Evolutionary conservation across 179 eudicot genomes (phyloP).

Genomic region (Beta corolliflora): DNA sequence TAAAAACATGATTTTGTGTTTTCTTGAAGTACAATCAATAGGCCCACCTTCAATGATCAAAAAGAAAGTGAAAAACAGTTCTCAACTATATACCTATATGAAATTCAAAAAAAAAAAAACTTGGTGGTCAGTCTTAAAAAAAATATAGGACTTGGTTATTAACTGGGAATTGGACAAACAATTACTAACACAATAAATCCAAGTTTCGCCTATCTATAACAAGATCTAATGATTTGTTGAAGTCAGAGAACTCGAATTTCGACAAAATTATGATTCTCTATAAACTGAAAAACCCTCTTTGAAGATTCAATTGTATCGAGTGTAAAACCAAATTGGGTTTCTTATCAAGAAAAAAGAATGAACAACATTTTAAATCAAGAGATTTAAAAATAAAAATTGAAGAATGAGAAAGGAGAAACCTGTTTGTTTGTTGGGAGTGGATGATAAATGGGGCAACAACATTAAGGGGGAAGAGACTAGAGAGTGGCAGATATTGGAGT

Average conservation of each 20-base stretch:
- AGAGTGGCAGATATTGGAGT: constrained; percentile 5
- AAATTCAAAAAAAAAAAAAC: neutral
- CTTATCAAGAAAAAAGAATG: neutral
- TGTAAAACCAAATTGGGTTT: neutral
- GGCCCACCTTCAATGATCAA: neutral
- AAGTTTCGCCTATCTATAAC: too few relatives aligned
- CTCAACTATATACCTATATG: neutral
- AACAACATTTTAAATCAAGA: too few relatives aligned
- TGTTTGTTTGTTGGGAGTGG: neutral
- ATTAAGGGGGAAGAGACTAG: neutral
- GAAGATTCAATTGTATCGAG: too few relatives aligned
- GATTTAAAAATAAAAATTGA: neutral
- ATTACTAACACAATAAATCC: too few relatives aligned
- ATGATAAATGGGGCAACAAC: neutral
- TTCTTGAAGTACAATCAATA: neutral
- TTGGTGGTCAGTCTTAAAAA: neutral
- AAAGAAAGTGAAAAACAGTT: neutral
- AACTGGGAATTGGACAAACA: too few relatives aligned
- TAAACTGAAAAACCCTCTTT: neutral
- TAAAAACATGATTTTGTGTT: neutral
- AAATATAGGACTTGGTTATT: neutral
- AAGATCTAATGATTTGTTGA: neutral
- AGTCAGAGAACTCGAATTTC: neutral
- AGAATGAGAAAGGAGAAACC: neutral
- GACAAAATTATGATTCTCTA: too few relatives aligned